Percentiles rank a stretch among this genome's conserved stretches.
phyloP scores from a whole-genome alignment of 441 rosid genomes.

The Manihot esculenta region DNA sequence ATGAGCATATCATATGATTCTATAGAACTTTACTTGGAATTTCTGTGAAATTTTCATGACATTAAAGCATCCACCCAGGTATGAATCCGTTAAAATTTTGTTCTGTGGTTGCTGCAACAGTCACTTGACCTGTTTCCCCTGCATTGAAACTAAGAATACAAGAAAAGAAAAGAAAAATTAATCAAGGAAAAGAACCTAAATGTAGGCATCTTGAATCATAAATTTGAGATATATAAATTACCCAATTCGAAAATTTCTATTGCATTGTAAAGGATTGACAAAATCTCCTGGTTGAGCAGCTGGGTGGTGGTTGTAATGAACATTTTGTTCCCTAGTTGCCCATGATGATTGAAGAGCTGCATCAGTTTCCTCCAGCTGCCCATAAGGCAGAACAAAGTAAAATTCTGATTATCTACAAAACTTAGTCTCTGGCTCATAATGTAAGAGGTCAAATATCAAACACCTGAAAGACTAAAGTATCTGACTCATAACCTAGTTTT shows the following conservation, averaged over 20 bases:
- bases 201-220: neutral
- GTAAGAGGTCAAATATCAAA: no score
- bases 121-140: constrained; percentile 32
- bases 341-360: constrained; percentile 28
- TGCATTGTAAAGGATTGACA: constrained; percentile 39
- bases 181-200: no score
- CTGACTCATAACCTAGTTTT: no score
- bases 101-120: constrained; percentile 42
- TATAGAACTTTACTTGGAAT: neutral
- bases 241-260: constrained; percentile 43
- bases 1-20: neutral
- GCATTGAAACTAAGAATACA: constrained; percentile 34
- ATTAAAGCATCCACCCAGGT: constrained; percentile 69
- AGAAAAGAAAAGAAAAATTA: neutral
- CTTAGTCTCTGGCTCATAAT: no score
- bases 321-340: constrained; percentile 36
- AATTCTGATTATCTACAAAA: no score
- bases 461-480: no score
- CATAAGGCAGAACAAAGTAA: no score
- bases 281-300: constrained; percentile 32
- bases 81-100: constrained; percentile 46
- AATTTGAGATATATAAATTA: constrained; percentile 2
- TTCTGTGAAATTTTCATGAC: neutral
- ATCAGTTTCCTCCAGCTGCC: constrained; percentile 53
- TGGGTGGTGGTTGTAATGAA: constrained; percentile 29